Evolutionary conservation across 805 yeast species (phyloP).

Genomic region (Maudiozyma turicensis): DNA sequence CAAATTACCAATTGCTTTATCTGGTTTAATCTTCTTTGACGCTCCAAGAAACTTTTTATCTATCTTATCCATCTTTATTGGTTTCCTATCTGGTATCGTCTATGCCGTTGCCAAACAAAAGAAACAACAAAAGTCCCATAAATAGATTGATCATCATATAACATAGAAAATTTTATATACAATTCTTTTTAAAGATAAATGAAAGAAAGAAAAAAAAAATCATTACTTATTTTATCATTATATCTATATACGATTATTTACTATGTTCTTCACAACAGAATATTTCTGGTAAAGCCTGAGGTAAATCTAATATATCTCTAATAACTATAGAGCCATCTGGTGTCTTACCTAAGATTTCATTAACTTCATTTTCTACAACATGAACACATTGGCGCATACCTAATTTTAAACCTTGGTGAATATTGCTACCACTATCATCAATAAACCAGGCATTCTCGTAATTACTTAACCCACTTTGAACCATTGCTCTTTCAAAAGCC

Average conservation of each 20-base stretch:
- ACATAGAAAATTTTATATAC: neutral
- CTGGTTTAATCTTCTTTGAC: slow-evolving; percentile 90
- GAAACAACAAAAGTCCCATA: slow-evolving; percentile 38
- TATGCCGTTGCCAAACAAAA: slow-evolving; percentile 93
- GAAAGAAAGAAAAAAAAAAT: neutral
- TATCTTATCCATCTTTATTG: slow-evolving; percentile 81
- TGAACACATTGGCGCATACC: slow-evolving; percentile 72
- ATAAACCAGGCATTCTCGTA: slow-evolving; percentile 55
- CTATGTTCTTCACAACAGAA: slow-evolving; percentile 19
- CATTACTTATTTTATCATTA: neutral
- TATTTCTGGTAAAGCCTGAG: slow-evolving; percentile 40
- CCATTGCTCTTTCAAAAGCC: slow-evolving; percentile 57
- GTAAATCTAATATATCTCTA: slow-evolving; percentile 43
- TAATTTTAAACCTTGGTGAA: slow-evolving; percentile 56
- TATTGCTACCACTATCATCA: slow-evolving; percentile 79
- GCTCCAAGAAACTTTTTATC: slow-evolving; percentile 92
- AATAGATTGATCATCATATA: neutral
- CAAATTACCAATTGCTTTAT: slow-evolving; percentile 93
- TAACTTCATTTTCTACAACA: slow-evolving; percentile 63
- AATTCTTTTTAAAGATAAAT: neutral
- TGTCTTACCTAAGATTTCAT: slow-evolving; percentile 26
- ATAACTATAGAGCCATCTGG: slow-evolving; percentile 43
- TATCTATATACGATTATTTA: neutral
- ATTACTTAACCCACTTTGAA: slow-evolving; percentile 39
- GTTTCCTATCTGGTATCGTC: slow-evolving; percentile 91